Conservation (phyloP, 1,284 basidiomycete genomes). For the Filobasidium uniguttulatum region DNA sequence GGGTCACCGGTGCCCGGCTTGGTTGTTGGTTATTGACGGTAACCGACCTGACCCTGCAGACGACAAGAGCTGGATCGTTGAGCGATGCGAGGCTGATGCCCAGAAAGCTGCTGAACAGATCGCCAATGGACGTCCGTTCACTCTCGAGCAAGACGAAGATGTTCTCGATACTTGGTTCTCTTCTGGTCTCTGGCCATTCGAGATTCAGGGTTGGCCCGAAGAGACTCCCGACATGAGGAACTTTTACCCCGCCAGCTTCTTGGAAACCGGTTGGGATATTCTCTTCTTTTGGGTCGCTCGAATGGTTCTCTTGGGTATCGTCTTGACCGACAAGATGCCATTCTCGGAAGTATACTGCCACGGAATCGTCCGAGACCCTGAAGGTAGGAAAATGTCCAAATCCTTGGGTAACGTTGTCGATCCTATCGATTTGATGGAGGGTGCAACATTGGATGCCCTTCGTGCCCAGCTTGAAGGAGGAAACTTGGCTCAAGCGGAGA, state of each 20-base stretch:
- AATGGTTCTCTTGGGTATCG: slow-evolving; percentile 89
- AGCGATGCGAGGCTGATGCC: slow-evolving; percentile 66
- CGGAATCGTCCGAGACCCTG: slow-evolving; percentile 97
- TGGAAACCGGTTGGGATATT: slow-evolving; percentile 99
- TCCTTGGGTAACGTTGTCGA: slow-evolving; percentile 97
- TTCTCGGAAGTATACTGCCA: slow-evolving; percentile 98
- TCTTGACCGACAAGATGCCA: slow-evolving; percentile 79
- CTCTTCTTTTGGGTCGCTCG: slow-evolving; percentile 99
- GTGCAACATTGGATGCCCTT: slow-evolving; percentile 65
- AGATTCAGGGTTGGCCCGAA: slow-evolving; percentile 93
- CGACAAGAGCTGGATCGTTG: slow-evolving; percentile 81
- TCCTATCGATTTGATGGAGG: slow-evolving; percentile 89
- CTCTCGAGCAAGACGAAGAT: slow-evolving; percentile 86
- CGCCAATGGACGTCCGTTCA: slow-evolving; percentile 58
- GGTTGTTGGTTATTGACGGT: slow-evolving; percentile 79
- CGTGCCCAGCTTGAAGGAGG: slow-evolving; percentile 79
- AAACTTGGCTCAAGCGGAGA: slow-evolving; percentile 89
- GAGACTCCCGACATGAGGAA: slow-evolving; percentile 59
- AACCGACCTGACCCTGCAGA: slow-evolving; percentile 57
- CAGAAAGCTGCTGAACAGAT: slow-evolving; percentile 58
- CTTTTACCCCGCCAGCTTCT: slow-evolving; percentile 78
- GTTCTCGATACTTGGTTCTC: slow-evolving; percentile 99
- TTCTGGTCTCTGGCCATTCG: slow-evolving; percentile 95
- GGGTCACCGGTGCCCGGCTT: slow-evolving; percentile 94
- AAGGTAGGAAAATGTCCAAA: slow-evolving; percentile 98